A percentile compares a stretch with the other conserved stretches of the same genome.
These are phyloP conservation scores for Gillenia trifoliata DNA, from an alignment of 306 rosid genomes.

Conservation along the genomic window DNA sequence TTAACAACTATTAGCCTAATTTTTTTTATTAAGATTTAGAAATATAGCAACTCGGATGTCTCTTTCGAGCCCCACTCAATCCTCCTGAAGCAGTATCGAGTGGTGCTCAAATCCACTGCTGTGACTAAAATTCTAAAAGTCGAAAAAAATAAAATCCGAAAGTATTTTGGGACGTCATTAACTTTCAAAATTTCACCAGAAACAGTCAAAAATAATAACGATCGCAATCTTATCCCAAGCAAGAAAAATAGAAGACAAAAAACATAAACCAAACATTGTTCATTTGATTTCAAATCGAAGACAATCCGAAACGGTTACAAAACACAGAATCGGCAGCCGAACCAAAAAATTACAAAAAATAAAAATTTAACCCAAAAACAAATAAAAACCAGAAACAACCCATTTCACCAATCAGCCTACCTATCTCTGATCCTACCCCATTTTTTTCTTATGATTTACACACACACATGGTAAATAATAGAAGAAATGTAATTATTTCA, in stretches of 20 bases:
- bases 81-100: too few species aligned
- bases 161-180: too few species aligned
- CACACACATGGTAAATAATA: not conserved
- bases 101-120: too few species aligned
- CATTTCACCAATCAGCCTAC: not conserved
- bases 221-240: too few species aligned
- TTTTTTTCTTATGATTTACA: not conserved
- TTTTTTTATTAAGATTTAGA: too few species aligned
- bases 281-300: not conserved
- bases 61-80: too few species aligned
- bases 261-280: not conserved
- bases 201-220: not conserved
- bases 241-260: not conserved
- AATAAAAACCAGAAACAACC: not conserved
- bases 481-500: not conserved
- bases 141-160: too few species aligned
- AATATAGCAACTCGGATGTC: too few species aligned
- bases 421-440: not conserved
- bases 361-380: not conserved
- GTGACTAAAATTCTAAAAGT: too few species aligned
- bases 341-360: not conserved
- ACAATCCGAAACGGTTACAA: slow-evolving; percentile 20
- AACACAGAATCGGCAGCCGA: slow-evolving; percentile 18
- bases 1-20: too few species aligned
- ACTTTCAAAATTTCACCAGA: not conserved